Base-by-base conservation (phyloP, 768 basidiomycete species). In the Suillus plorans region DNA sequence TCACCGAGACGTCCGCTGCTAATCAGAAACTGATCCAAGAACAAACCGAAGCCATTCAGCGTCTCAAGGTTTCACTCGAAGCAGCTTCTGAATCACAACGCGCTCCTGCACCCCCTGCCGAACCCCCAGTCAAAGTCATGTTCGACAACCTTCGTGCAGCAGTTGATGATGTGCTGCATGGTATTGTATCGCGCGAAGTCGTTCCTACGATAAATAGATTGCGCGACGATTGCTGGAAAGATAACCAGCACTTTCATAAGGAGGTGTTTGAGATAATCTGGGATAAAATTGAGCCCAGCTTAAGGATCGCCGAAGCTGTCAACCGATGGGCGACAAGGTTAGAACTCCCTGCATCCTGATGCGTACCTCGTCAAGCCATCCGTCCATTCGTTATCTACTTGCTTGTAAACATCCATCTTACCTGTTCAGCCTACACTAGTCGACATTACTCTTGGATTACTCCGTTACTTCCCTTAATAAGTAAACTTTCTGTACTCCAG, bases 381-480 rank as follows among this genome's bases (percentile, higher is more conserved):
- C n/a, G 7, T 41, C 39, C 28, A 59, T 20, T 12, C 31, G 18
- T 34, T 39, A 25, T 25, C 22, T 6, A 41, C 58, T 42, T 41
- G 16, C 16, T 18, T 41, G 58, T 20, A 41, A 28, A 59, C 58
- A 42, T 14, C 25, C 42, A 59, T 44, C 25, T 42, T 59, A 28
- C 18, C 28, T 41, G 14, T 14, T 25, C 37, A 58, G 9, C 39
- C 37, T 58, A 58, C 55, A 16, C 22, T 55, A 55, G 52, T 53
- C 18, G 39, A 37, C 36, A 25, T 22, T 57, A 22, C 12, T 52
- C 49, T 50, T 4, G 36, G 20, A 57, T 25, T 39, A 25, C 16
- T 58, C 58, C 28, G 41, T 28, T 2, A 59, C 39, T 59, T 59
- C 58, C 58, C 41, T 42, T 59, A 59, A 59, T 59, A 28, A 37